phyloP scores from a whole-genome alignment of 805 yeast species.

The Candida silvicultrix region DNA sequence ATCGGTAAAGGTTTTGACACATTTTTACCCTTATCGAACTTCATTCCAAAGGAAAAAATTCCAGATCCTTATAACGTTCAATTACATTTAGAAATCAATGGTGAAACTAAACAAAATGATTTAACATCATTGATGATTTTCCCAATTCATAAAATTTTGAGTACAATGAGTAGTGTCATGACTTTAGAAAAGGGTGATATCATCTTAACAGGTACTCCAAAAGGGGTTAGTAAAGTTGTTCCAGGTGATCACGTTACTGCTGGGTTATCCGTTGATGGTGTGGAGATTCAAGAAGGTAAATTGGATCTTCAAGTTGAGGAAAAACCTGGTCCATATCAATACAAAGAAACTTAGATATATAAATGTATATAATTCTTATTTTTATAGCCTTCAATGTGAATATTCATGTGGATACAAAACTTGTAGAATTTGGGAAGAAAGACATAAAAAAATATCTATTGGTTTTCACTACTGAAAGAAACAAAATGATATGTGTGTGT shows the following conservation, averaged over 20 bases:
- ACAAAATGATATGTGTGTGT: not conserved
- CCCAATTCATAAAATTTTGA: constrained; percentile 74
- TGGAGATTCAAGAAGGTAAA: constrained; percentile 41
- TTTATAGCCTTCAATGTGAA: not conserved
- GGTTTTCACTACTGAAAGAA: not conserved
- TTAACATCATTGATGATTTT: constrained; percentile 79
- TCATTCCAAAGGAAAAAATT: constrained; percentile 59
- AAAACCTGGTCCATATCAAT: constrained; percentile 57
- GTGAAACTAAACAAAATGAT: constrained; percentile 64
- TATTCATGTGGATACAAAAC: not conserved
- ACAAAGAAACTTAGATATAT: constrained; percentile 30
- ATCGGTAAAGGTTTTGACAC: constrained; percentile 97
- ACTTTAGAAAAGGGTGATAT: constrained; percentile 88
- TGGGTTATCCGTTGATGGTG: constrained; percentile 47
- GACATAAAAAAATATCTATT: too few species aligned
- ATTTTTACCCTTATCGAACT: constrained; percentile 77
- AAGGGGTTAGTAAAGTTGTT: constrained; percentile 82
- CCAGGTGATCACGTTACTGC: constrained; percentile 81
- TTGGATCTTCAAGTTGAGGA: constrained; percentile 29
- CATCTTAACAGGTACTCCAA: constrained; percentile 93
- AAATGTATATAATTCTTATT: constrained; percentile 33
- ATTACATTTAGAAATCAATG: constrained; percentile 64
- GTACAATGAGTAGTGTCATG: constrained; percentile 83
- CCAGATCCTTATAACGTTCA: constrained; percentile 70
- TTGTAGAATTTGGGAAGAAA: not conserved